These are phyloP conservation scores for Calonectria hongkongensis DNA, from an alignment of 2,329 filamentous ascomycete genomes.

Conservation along the genomic window DNA sequence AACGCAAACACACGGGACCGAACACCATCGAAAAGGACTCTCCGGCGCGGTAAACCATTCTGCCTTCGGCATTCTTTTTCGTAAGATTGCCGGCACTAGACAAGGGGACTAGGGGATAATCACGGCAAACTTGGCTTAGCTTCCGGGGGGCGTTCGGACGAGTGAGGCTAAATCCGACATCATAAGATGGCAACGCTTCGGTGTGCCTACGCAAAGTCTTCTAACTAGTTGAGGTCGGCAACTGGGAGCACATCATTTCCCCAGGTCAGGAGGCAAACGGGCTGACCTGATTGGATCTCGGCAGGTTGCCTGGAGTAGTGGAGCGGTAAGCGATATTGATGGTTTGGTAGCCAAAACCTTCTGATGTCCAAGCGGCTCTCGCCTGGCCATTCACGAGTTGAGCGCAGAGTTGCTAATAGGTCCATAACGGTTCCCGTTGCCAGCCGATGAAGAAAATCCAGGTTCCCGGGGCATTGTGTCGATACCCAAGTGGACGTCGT, in stretches of 20 bases:
- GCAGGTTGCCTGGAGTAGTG: background rate
- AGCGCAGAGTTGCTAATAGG: background rate
- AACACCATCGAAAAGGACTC: background rate
- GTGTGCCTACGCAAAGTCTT: background rate
- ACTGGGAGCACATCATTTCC: background rate
- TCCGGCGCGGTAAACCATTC: background rate
- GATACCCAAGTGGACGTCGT: constrained; percentile 15
- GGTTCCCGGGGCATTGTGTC: constrained; percentile 8
- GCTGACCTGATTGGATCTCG: constrained; percentile 19
- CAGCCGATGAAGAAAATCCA: constrained; percentile 20
- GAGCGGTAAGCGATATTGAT: constrained; percentile 23
- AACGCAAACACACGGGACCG: background rate
- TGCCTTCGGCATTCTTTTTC: background rate
- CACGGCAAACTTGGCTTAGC: background rate
- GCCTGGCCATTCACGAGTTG: constrained; percentile 5
- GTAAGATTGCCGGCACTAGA: constrained; percentile 2
- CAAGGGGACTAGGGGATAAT: constrained; percentile 15
- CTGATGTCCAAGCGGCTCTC: background rate
- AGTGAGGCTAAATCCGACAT: constrained; percentile 10
- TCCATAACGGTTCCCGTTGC: constrained; percentile 15
- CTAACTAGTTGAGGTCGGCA: background rate
- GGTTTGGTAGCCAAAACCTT: constrained; percentile 22
- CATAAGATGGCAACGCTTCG: background rate
- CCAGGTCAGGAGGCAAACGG: background rate
- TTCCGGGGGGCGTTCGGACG: background rate